Evolutionary conservation across 139 green algal species (phyloP).

Genomic region (Chlamydomonas applanata): DNA sequence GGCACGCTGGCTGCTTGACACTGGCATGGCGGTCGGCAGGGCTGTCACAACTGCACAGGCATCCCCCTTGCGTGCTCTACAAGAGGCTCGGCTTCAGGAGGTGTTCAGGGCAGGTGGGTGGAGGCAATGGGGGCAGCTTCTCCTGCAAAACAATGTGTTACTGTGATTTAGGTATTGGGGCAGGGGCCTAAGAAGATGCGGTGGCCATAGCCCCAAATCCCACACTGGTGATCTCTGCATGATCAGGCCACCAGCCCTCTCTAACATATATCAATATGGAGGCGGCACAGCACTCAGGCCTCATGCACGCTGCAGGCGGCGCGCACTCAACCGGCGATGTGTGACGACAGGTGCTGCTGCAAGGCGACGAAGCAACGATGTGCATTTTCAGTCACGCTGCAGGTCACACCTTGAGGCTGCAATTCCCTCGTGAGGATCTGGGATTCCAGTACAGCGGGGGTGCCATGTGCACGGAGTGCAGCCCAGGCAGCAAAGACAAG

Average conservation of each 20-base stretch:
- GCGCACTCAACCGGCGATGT: neutral
- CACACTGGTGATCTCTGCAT: neutral
- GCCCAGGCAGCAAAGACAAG: neutral
- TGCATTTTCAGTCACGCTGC: neutral
- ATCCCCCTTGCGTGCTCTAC: neutral
- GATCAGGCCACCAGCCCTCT: neutral
- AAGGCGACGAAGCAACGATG: too few relatives aligned
- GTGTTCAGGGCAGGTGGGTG: too few relatives aligned
- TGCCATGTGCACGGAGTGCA: neutral
- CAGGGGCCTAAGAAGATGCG: neutral
- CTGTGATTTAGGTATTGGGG: neutral
- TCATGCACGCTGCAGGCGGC: neutral
- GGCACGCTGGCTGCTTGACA: neutral
- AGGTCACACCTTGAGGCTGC: conserved; percentile 73
- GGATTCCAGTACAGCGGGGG: conserved; percentile 73
- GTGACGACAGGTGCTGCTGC: neutral
- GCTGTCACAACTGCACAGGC: neutral
- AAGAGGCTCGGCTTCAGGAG: too few relatives aligned
- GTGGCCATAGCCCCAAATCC: neutral
- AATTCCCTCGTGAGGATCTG: conserved; percentile 90
- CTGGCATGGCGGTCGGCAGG: neutral
- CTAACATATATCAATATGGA: neutral
- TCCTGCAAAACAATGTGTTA: too few relatives aligned
- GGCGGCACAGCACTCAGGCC: neutral
- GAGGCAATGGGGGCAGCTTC: too few relatives aligned